phyloP scores from a whole-genome alignment of 305 asterid species.

The Rubia tinctorum region DNA sequence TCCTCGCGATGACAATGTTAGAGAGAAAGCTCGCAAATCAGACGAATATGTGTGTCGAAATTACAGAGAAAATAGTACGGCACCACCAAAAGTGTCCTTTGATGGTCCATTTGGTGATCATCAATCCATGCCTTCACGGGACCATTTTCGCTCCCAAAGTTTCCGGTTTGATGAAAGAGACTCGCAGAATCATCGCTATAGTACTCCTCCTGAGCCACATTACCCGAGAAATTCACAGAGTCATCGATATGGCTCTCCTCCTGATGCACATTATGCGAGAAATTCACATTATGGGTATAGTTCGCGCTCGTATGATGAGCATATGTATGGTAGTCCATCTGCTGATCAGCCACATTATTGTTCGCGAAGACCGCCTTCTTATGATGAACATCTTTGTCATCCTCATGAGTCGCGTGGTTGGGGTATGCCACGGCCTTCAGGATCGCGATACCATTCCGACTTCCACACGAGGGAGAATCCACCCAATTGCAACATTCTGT shows the following conservation, averaged over 20 bases:
- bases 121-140: neutral
- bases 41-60: neutral
- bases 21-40: too few relatives aligned
- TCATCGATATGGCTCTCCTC: neutral
- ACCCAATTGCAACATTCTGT: neutral
- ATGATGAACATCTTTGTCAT: neutral
- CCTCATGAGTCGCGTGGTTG: neutral
- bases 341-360: neutral
- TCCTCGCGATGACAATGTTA: too few relatives aligned
- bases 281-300: too few relatives aligned
- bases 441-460: neutral
- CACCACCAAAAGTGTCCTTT: neutral
- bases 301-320: neutral
- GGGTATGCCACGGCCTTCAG: neutral
- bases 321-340: too few relatives aligned
- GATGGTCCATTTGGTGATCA: neutral
- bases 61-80: neutral
- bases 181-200: neutral
- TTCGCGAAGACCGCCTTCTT: neutral
- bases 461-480: neutral
- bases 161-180: neutral
- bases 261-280: neutral
- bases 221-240: neutral
- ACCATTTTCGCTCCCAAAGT: neutral
- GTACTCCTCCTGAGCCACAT: neutral